Evolutionary conservation across 768 basidiomycete species (phyloP).

Genomic region (Leccinum barrowsii): DNA sequence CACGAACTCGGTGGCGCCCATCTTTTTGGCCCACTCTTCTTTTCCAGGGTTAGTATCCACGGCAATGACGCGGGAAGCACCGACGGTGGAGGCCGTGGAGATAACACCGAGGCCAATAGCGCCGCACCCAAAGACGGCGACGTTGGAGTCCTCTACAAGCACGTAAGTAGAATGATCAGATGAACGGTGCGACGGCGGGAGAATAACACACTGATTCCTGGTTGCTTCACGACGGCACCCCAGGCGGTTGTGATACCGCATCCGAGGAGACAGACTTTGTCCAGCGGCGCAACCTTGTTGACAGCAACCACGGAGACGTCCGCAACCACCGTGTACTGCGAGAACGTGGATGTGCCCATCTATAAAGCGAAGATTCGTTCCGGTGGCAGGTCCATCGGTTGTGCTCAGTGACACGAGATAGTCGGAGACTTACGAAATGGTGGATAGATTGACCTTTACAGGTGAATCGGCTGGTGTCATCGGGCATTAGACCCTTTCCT

Average conservation of each 20-base stretch:
- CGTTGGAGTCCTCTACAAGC: slow-evolving; percentile 67
- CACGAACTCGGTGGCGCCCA: slow-evolving; percentile 94
- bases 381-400: not conserved
- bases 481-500: slow-evolving; percentile 94
- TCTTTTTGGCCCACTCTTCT: slow-evolving; percentile 84
- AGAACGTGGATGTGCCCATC: slow-evolving; percentile 99
- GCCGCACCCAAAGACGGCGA: slow-evolving; percentile 95
- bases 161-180: not conserved
- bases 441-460: slow-evolving; percentile 81
- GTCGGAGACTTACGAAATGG: slow-evolving; percentile 72
- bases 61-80: slow-evolving; percentile 87
- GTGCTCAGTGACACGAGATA: not conserved
- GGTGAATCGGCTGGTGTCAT: slow-evolving; percentile 83
- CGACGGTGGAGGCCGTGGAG: slow-evolving; percentile 71
- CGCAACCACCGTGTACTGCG: slow-evolving; percentile 98
- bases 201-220: slow-evolving; percentile 64
- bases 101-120: slow-evolving; percentile 95
- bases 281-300: slow-evolving; percentile 79
- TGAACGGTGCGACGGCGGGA: not conserved
- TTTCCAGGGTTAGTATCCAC: slow-evolving; percentile 87
- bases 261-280: slow-evolving; percentile 95
- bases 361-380: slow-evolving; percentile 28
- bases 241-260: slow-evolving; percentile 98
- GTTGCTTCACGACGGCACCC: slow-evolving; percentile 92
- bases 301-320: slow-evolving; percentile 96